phyloP scores from a whole-genome alignment of 805 yeast genomes.

The Starmerella etchellsii region DNA sequence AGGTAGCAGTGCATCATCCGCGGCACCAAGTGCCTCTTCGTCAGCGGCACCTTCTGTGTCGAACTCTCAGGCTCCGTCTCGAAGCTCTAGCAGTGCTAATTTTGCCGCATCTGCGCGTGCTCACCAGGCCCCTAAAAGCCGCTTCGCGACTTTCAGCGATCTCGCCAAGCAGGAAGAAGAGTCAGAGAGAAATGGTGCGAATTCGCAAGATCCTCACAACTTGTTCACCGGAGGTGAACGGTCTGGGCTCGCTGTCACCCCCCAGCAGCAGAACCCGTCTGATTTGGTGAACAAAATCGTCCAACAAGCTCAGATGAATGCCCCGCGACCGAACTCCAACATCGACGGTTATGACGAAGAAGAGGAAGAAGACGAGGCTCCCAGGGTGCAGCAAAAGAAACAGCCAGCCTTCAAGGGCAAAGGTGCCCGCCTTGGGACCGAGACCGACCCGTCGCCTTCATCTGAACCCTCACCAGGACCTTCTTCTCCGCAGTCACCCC shows the following conservation, averaged over 20 bases:
- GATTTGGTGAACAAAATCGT: constrained; percentile 28
- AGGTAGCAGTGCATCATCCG: too few species aligned
- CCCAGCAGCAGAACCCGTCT: constrained; percentile 20
- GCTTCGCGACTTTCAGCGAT: constrained; percentile 26
- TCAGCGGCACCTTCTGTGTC: too few species aligned
- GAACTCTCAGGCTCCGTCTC: too few species aligned
- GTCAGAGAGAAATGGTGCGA: constrained; percentile 2
- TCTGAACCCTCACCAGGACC: too few species aligned
- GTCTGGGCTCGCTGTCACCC: constrained; percentile 63
- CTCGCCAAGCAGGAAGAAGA: constrained; percentile 10
- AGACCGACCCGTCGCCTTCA: constrained; percentile 17
- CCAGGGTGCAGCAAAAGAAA: not conserved
- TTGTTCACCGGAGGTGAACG: constrained; percentile 53
- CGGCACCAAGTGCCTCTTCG: too few species aligned
- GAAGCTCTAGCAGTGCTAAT: too few species aligned
- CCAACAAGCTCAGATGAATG: constrained; percentile 24
- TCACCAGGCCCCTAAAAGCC: constrained; percentile 8
- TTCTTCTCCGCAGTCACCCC: not conserved
- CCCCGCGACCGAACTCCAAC: not conserved
- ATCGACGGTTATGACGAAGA: constrained; percentile 1
- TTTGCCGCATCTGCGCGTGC: too few species aligned
- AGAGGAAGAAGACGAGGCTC: constrained; percentile 13
- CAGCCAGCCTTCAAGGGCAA: constrained; percentile 21
- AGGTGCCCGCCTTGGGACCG: constrained; percentile 28
- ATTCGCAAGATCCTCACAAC: constrained; percentile 29